Base-by-base conservation (phyloP, 116 monocot genomes). In the Trichopus zeylanicus region DNA sequence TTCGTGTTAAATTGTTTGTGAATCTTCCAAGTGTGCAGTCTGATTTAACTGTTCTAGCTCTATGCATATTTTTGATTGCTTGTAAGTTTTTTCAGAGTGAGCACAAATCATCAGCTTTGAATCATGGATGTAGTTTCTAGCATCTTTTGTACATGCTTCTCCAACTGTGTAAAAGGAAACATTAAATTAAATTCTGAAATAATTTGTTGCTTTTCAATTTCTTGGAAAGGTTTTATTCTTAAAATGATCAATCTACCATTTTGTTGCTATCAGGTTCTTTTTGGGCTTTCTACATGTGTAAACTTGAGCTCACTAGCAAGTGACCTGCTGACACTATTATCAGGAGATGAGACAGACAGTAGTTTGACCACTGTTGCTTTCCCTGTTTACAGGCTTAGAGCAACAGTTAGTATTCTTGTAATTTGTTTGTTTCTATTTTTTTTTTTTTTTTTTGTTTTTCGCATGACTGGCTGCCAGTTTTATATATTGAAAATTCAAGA, bases 221-320 rank as follows among this genome's bases (percentile, higher is more conserved):
- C 30, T 37, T 35, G 21, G 9, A 3, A 5, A 19, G 4, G 21
- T 16, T 25, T 24, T 30, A 26, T 32, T 38, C 16, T 63, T 58
- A 29, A 28, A 7, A 31, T 35, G 51, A 26, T 39, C 31, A 42
- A 47, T 26, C 22, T 48, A 22, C 13, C 5, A 42, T 60, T 18
- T 46, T 57, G 18, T n/a, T 70, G 1, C 18, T 67, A 47, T 21
- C 76, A 98, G 98, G 82, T 98, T 69, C 88, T 98, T 64, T 82
- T 82, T 78, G 87, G 82, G 18, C 82, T 98, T 56, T 82, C 82
- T 8, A 69, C 75, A 10, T 47, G 51, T 60, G 73, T 66, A 53
- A 76, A 98, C 58, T 16, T 75, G 33, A 64, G 32, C 67, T 33
- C 46, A 29, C 67, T 91, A 55, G 66, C 69, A 39, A 81, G 68